These are phyloP conservation scores for Calonectria honghensis DNA, from an alignment of 2,329 filamentous ascomycete genomes.

Conservation along the genomic window DNA sequence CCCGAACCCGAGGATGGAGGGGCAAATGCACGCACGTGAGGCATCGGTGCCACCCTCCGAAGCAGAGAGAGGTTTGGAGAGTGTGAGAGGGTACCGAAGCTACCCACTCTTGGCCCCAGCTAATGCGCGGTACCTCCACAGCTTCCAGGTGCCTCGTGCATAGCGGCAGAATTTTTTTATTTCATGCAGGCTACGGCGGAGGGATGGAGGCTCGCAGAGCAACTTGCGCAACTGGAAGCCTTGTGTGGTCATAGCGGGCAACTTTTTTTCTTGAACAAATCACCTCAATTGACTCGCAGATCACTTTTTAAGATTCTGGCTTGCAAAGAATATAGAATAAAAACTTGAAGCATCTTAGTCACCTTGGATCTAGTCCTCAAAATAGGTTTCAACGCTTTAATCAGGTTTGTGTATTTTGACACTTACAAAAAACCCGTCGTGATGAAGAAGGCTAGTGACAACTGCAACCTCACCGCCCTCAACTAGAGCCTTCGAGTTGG, in stretches of 20 bases:
- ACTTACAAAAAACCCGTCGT: neutral
- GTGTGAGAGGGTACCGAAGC: neutral
- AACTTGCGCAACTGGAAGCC: slow-evolving; percentile 4
- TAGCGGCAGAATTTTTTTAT: slow-evolving; percentile 22
- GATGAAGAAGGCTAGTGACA: neutral
- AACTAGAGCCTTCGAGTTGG: slow-evolving; percentile 7
- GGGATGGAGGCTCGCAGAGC: neutral
- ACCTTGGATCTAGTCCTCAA: neutral
- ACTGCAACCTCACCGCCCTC: neutral
- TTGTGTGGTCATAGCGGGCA: slow-evolving; percentile 17
- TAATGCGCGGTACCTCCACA: slow-evolving; percentile 18
- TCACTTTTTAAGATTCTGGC: neutral
- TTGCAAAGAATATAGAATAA: neutral
- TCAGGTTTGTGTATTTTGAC: neutral
- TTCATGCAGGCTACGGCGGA: slow-evolving; percentile 9
- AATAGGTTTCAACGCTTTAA: neutral
- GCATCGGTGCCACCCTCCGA: slow-evolving; percentile 30
- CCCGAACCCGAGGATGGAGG: slow-evolving; percentile 32
- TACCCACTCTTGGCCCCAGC: slow-evolving; percentile 3
- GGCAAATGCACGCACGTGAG: slow-evolving; percentile 30
- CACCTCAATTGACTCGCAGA: neutral
- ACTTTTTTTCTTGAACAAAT: slow-evolving; percentile 5
- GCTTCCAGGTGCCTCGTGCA: neutral
- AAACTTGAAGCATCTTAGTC: neutral
- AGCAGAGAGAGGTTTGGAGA: slow-evolving; percentile 16